Conservation (phyloP, 75 land plant species). For the Azolla pinnata region DNA sequence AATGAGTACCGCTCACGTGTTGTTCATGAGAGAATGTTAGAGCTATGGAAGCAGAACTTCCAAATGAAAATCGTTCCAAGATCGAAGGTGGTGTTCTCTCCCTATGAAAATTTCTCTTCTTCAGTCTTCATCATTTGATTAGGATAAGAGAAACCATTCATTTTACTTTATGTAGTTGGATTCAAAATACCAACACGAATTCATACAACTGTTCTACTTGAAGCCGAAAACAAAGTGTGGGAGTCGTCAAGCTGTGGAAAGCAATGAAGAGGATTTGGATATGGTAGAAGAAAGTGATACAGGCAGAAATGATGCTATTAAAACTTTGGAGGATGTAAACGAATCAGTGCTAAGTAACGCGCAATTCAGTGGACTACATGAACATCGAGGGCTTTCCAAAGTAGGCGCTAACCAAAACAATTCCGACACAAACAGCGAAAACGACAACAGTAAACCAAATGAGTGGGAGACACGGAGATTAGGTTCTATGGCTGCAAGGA, state of each 20-base stretch:
- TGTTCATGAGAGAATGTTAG: slow-evolving; percentile 68
- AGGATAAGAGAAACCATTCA: neutral
- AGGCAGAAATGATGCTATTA: slow-evolving; percentile 3
- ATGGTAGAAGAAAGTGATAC: neutral
- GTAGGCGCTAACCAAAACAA: neutral
- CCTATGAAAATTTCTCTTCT: neutral
- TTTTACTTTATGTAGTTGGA: slow-evolving; percentile 60
- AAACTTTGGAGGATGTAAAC: neutral
- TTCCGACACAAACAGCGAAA: neutral
- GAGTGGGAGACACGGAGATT: slow-evolving; percentile 69
- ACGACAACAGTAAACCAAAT: slow-evolving; percentile 9
- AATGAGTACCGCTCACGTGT: slow-evolving; percentile 79
- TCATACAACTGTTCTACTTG: slow-evolving; percentile 69
- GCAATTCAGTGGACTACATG: neutral
- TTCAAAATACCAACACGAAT: slow-evolving; percentile 58
- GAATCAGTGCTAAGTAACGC: neutral
- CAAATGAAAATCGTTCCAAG: slow-evolving; percentile 61
- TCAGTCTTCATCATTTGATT: neutral
- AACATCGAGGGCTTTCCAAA: neutral
- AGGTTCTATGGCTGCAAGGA: slow-evolving; percentile 76
- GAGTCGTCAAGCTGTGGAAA: neutral
- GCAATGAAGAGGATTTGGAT: neutral
- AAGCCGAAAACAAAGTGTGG: slow-evolving; percentile 17
- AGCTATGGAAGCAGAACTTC: slow-evolving; percentile 64
- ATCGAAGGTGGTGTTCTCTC: slow-evolving; percentile 46